These are phyloP conservation scores for Epichloe typhina DNA, from an alignment of 2,329 filamentous ascomycete genomes.

Conservation along the genomic window DNA sequence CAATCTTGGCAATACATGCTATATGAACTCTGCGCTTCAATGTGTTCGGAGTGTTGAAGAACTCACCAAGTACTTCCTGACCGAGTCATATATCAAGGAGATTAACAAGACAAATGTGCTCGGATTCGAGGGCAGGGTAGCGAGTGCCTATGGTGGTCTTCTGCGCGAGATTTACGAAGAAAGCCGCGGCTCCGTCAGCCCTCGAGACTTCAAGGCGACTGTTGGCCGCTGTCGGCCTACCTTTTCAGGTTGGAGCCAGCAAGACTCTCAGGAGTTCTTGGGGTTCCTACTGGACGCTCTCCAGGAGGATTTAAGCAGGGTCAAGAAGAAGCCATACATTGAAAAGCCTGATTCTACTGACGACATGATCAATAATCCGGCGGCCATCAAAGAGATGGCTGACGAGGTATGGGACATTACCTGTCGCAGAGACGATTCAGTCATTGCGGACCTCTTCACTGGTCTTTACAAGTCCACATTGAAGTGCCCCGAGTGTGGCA, in stretches of 20 bases:
- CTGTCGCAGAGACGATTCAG: conserved; percentile 81
- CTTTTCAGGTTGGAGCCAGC: conserved; percentile 90
- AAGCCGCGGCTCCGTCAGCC: conserved; percentile 55
- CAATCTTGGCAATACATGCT: conserved; percentile 95
- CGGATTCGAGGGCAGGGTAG: conserved; percentile 74
- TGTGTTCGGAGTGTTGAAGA: conserved; percentile 91
- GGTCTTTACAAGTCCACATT: conserved; percentile 98
- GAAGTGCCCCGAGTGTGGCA: conserved; percentile 78
- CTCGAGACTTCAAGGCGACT: conserved; percentile 67
- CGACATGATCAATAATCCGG: conserved; percentile 75
- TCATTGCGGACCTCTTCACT: conserved; percentile 89
- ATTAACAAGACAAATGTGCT: conserved; percentile 78
- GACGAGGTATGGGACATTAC: conserved; percentile 86
- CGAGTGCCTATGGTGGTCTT: conserved; percentile 67
- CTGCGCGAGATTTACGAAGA: conserved; percentile 68
- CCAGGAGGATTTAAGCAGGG: conserved; percentile 87
- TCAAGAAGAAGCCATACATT: conserved; percentile 92
- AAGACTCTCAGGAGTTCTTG: conserved; percentile 94
- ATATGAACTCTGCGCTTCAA: conserved; percentile 96
- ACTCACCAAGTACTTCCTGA: conserved; percentile 80
- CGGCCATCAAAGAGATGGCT: conserved; percentile 72
- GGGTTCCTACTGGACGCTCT: conserved; percentile 89
- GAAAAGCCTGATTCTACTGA: conserved; percentile 97
- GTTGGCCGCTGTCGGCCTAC: conserved; percentile 71
- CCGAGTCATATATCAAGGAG: conserved; percentile 60